Percentiles rank a stretch among this genome's conserved stretches.
phyloP scores from a whole-genome alignment of 441 rosid species.

The Lepidium campestre region DNA sequence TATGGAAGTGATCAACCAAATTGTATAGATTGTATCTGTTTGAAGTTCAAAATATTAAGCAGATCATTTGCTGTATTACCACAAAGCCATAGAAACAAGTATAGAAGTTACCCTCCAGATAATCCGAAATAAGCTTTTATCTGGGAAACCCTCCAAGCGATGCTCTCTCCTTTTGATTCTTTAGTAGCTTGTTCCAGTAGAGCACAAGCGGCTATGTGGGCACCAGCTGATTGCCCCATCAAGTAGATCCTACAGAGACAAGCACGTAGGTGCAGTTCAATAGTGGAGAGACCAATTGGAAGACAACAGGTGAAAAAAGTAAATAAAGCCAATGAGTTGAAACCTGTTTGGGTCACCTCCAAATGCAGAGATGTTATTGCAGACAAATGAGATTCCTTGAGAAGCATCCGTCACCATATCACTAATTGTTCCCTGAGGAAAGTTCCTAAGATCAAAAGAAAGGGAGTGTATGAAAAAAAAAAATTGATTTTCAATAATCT shows the following conservation, averaged over 20 bases:
- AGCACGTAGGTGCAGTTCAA: slow-evolving; percentile 8
- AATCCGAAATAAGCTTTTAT: slow-evolving; percentile 84
- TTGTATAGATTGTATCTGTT: slow-evolving; percentile 76
- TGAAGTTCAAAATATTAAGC: slow-evolving; percentile 17
- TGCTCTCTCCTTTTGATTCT: slow-evolving; percentile 59
- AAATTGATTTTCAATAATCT: background rate
- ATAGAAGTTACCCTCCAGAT: slow-evolving; percentile 76
- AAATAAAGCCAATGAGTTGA: slow-evolving; percentile 16
- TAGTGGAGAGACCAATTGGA: background rate
- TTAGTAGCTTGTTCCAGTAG: slow-evolving; percentile 80
- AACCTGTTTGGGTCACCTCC: slow-evolving; percentile 94
- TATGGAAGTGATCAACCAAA: slow-evolving; percentile 81
- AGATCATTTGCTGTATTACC: background rate
- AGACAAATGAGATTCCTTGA: slow-evolving; percentile 79
- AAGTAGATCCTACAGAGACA: slow-evolving; percentile 62
- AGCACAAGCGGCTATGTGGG: slow-evolving; percentile 84
- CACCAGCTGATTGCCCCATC: slow-evolving; percentile 99
- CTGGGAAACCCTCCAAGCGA: slow-evolving; percentile 73
- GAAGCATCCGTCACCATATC: slow-evolving; percentile 88
- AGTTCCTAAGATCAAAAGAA: slow-evolving; percentile 53
- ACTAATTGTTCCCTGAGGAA: slow-evolving; percentile 94
- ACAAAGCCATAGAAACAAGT: background rate
- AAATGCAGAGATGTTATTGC: slow-evolving; percentile 63
- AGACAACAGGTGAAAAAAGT: background rate
- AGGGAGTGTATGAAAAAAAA: background rate